Base-by-base conservation (phyloP, 2,329 filamentous ascomycete species). In the Corynespora cassiicola region DNA sequence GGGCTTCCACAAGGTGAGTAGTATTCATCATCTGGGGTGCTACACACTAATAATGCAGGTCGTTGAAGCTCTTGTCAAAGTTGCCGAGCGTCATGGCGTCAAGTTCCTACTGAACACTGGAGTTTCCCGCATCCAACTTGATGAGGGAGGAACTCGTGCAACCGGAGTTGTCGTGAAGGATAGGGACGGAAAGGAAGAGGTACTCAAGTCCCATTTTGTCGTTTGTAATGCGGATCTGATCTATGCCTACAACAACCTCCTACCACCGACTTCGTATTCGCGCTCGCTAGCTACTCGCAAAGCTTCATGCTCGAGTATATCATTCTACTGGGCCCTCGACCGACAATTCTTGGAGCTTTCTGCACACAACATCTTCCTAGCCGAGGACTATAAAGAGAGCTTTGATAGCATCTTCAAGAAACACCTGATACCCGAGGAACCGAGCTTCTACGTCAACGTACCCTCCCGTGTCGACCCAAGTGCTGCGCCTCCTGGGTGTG, bases 371-470 rank as follows among this genome's bases (percentile, higher is more conserved):
- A 87, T 90, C 54, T 90, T 90, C 71, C 78, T 90, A 6, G 85
- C 86, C 2, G 82, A 88, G 52, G 76, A 86, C 48, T 90, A 88
- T 63, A 75, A 75, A 33, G 82, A 86, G 52, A 84, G 79, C n/a
- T 90, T 90, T 56, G 86, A 90, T 63, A 78, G 79, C 42, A 90
- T 90, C 42, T 90, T 90, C 75, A 81, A 86, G 49, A 71, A 80
- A 19, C 82, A 88, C 43, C 69, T 76, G 3, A 80, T 90, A 7
- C 87, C 87, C 1, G 64, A 76, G 2, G 76, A 88, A 42, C 86
- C 86, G 0, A 85, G 80, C 39, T 90, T 90, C 72, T 90, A 90
- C 66, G 79, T 90, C 66, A 88, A 90, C 58, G 85, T 90, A 0
- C 87, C 87, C 0, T 85, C 79, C 30, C 77, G 86, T 9, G 76